These are phyloP conservation scores for Cordyceps fumosorosea DNA, from an alignment of 2,329 filamentous ascomycete species.

Conservation along the genomic window DNA sequence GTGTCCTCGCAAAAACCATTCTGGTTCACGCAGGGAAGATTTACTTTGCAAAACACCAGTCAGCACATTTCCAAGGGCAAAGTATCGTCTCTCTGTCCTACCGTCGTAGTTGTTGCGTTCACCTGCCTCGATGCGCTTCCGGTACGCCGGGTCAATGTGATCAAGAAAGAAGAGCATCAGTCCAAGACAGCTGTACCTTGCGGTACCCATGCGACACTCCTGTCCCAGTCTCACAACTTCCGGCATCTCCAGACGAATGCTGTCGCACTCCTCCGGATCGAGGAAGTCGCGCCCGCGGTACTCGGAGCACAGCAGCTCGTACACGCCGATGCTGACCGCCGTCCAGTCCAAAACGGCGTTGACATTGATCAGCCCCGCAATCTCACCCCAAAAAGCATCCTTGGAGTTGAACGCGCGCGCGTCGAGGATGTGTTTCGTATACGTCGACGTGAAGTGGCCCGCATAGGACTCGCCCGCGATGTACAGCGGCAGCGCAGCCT, in stretches of 20 bases:
- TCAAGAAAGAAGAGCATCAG: slow-evolving; percentile 31
- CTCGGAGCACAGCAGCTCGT: slow-evolving; percentile 11
- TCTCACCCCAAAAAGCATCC: slow-evolving; percentile 13
- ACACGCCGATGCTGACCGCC: slow-evolving; percentile 4
- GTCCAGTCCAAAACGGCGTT: slow-evolving; percentile 14
- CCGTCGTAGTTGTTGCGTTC: slow-evolving; percentile 39
- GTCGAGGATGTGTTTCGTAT: slow-evolving; percentile 14
- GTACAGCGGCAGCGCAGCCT: slow-evolving; percentile 31
- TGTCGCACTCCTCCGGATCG: slow-evolving; percentile 13
- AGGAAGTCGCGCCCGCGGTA: slow-evolving; percentile 16
- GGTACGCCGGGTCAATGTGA: slow-evolving; percentile 32
- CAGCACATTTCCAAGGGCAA: slow-evolving; percentile 29
- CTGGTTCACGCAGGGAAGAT: slow-evolving; percentile 15
- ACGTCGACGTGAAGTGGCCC: slow-evolving; percentile 45
- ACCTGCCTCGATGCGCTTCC: slow-evolving; percentile 31
- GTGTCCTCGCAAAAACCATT: slow-evolving; percentile 18
- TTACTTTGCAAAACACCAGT: slow-evolving; percentile 11
- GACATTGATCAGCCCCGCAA: slow-evolving; percentile 13
- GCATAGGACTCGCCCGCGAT: slow-evolving; percentile 59
- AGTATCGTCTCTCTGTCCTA: slow-evolving; percentile 20
- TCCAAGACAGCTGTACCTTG: slow-evolving; percentile 28
- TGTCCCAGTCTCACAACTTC: slow-evolving; percentile 18
- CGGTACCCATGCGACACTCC: background rate
- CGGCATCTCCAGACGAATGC: slow-evolving; percentile 33
- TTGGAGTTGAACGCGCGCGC: slow-evolving; percentile 8